phyloP scores from a whole-genome alignment of 2,329 filamentous ascomycete species.

The Atkinsonella hypoxylon region DNA sequence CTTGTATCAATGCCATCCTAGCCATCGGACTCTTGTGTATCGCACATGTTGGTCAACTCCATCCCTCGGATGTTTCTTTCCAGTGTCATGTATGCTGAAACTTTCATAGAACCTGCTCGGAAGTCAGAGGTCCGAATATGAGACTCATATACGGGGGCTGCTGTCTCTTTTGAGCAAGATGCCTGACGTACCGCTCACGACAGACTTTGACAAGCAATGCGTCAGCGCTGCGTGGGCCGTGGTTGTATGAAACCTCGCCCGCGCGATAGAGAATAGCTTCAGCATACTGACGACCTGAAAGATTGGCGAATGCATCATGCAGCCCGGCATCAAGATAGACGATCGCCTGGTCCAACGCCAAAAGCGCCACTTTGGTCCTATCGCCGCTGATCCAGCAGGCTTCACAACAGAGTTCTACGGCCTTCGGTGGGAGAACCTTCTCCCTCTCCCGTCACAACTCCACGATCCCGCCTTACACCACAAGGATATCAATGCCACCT shows the following conservation, averaged over 20 bases:
- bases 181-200: not conserved
- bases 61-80: not conserved
- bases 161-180: not conserved
- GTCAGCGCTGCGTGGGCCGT: not conserved
- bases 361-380: not conserved
- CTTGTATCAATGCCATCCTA: not conserved
- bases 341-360: not conserved
- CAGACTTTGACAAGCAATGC: not conserved
- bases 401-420: conserved; percentile 1
- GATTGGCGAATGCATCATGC: conserved; percentile 5
- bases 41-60: not conserved
- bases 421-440: conserved; percentile 5
- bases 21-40: conserved; percentile 2
- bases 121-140: not conserved
- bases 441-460: conserved; percentile 1
- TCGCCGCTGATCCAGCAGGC: not conserved
- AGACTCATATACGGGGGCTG: conserved; percentile 1
- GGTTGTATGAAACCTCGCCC: not conserved
- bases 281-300: not conserved
- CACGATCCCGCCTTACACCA: not conserved
- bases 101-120: not conserved
- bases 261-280: not conserved
- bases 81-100: not conserved
- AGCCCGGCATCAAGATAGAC: conserved; percentile 2
- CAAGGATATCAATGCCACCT: not conserved